Evolutionary conservation across 805 yeast genomes (phyloP).

Genomic region (Barnettozyma salicaria): DNA sequence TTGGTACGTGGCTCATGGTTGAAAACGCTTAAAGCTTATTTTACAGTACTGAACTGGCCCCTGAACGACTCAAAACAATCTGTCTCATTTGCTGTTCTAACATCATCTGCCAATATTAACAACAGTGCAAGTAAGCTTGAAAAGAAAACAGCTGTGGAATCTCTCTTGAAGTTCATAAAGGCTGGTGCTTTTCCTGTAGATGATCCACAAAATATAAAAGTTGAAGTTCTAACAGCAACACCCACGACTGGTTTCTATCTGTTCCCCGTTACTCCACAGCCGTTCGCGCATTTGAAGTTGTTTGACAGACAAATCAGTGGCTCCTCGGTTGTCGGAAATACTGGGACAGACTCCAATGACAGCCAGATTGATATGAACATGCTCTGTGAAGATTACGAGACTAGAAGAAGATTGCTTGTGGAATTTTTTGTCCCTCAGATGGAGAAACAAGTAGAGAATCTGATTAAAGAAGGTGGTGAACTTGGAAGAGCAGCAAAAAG

Average conservation of each 20-base stretch:
- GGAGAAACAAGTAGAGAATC: constrained; percentile 40
- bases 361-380: constrained; percentile 34
- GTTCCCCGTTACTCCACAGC: constrained; percentile 51
- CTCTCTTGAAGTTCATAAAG: constrained; percentile 37
- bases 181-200: constrained; percentile 32
- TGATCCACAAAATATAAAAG: constrained; percentile 14
- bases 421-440: constrained; percentile 50
- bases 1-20: constrained; percentile 60
- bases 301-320: constrained; percentile 38
- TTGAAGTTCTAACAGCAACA: constrained; percentile 30
- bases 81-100: constrained; percentile 29
- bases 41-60: constrained; percentile 74
- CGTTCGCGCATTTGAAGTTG: constrained; percentile 58
- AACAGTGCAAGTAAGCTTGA: constrained; percentile 16
- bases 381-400: constrained; percentile 55
- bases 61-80: constrained; percentile 29
- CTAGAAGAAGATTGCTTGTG: constrained; percentile 46
- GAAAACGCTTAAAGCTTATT: constrained; percentile 60
- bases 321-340: no score
- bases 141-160: constrained; percentile 31
- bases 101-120: constrained; percentile 24
- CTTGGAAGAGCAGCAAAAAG: constrained; percentile 46
- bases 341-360: no score
- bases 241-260: constrained; percentile 47
- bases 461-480: constrained; percentile 69